Conservation (phyloP, 345 rosid species). For the Bretschneidera sinensis region DNA sequence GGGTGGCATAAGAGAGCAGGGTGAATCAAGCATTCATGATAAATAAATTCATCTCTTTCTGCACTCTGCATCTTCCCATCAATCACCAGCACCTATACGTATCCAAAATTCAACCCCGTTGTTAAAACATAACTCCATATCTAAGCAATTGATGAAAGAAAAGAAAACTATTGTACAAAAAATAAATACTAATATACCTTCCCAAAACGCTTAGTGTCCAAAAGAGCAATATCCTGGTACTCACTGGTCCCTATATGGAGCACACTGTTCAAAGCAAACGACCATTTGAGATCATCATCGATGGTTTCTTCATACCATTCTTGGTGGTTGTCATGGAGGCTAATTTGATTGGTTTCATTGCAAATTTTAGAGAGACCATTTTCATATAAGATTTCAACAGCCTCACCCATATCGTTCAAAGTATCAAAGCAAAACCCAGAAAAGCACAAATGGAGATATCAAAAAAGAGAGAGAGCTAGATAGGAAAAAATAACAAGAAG, state of each 20-base stretch:
- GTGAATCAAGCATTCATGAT: constrained; percentile 90
- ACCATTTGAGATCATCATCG: constrained; percentile 92
- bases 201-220: constrained; percentile 88
- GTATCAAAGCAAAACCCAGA: neutral
- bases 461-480: constrained; percentile 2
- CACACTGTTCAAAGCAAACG: constrained; percentile 84
- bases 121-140: too few species aligned
- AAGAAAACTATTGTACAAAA: neutral
- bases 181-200: constrained; percentile 36
- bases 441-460: neutral
- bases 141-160: neutral
- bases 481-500: too few species aligned
- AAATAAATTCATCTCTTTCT: constrained; percentile 86
- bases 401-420: constrained; percentile 60
- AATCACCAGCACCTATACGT: constrained; percentile 67
- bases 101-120: constrained; percentile 1
- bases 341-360: constrained; percentile 36
- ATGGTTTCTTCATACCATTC: constrained; percentile 81
- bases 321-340: constrained; percentile 21
- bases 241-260: constrained; percentile 69
- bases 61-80: constrained; percentile 99
- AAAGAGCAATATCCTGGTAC: constrained; percentile 76
- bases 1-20: constrained; percentile 77
- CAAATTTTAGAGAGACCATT: constrained; percentile 48
- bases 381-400: constrained; percentile 45